A percentile compares a stretch with the other conserved stretches of the same genome.
These are phyloP conservation scores for Aeminium ludgeri DNA, from an alignment of 495 filamentous ascomycete genomes.

Conservation along the genomic window DNA sequence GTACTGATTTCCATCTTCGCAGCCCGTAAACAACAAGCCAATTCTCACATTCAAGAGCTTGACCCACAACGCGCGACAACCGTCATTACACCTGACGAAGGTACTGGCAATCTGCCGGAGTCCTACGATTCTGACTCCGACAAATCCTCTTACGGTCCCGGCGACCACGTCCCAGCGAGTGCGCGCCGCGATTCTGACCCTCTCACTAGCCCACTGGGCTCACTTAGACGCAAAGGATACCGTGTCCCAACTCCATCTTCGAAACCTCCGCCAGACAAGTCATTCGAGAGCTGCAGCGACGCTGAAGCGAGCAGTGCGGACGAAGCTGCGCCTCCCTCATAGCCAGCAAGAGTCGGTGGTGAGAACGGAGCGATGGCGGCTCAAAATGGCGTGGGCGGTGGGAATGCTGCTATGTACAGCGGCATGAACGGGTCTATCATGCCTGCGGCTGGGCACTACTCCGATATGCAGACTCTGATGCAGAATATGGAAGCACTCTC, in stretches of 20 bases:
- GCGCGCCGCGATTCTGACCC: too few relatives aligned
- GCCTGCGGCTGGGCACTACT: constrained; percentile 11
- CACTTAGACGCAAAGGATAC: background rate
- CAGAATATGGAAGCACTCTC: constrained; percentile 12
- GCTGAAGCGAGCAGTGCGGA: background rate
- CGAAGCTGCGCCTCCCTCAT: background rate
- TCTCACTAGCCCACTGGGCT: too few relatives aligned
- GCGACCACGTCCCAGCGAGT: too few relatives aligned
- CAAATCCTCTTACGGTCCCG: too few relatives aligned
- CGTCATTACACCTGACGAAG: too few relatives aligned
- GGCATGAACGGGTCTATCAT: constrained; percentile 6
- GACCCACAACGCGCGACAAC: too few relatives aligned
- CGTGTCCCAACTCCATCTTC: background rate
- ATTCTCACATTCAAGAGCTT: too few relatives aligned
- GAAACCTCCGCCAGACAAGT: background rate
- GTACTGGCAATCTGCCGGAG: too few relatives aligned
- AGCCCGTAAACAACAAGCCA: too few relatives aligned
- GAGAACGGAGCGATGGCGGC: background rate
- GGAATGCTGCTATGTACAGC: constrained; percentile 4
- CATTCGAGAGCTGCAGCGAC: background rate
- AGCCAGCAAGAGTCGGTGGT: background rate
- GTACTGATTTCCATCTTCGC: too few relatives aligned
- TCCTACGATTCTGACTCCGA: too few relatives aligned
- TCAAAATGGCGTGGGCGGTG: constrained; percentile 1
- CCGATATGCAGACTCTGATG: constrained; percentile 16